phyloP scores from a whole-genome alignment of 805 yeast genomes.

The Kluyveromyces lactis region DNA sequence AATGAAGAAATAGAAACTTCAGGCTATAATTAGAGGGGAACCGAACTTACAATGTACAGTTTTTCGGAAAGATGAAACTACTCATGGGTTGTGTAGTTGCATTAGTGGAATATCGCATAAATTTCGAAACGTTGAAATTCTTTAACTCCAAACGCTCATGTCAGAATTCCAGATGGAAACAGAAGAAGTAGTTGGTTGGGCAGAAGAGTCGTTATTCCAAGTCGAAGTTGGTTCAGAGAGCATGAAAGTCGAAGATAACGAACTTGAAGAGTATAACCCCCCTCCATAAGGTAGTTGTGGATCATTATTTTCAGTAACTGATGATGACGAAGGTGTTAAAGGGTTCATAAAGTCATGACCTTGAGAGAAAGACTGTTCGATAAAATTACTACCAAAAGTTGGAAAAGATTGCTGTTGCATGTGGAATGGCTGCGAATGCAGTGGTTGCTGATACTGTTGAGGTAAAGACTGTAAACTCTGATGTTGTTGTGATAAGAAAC shows the following conservation, averaged over 20 bases:
- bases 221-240: not conserved
- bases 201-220: not conserved
- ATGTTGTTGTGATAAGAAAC: slow-evolving; percentile 1
- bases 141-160: slow-evolving; percentile 34
- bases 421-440: not conserved
- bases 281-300: not conserved
- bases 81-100: no score
- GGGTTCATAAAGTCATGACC: slow-evolving; percentile 2
- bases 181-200: not conserved
- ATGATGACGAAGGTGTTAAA: not conserved
- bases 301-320: not conserved
- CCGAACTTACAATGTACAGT: no score
- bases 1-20: no score
- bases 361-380: slow-evolving; percentile 2
- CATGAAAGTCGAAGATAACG: slow-evolving; percentile 3
- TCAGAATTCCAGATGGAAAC: slow-evolving; percentile 26
- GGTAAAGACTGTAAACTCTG: not conserved
- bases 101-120: no score
- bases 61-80: no score
- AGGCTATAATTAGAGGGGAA: no score
- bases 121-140: not conserved
- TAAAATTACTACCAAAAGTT: not conserved
- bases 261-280: not conserved
- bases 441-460: not conserved
- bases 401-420: not conserved